phyloP scores from a whole-genome alignment of 352 stramenopile genomes.

The Pythium aphanidermatum region DNA sequence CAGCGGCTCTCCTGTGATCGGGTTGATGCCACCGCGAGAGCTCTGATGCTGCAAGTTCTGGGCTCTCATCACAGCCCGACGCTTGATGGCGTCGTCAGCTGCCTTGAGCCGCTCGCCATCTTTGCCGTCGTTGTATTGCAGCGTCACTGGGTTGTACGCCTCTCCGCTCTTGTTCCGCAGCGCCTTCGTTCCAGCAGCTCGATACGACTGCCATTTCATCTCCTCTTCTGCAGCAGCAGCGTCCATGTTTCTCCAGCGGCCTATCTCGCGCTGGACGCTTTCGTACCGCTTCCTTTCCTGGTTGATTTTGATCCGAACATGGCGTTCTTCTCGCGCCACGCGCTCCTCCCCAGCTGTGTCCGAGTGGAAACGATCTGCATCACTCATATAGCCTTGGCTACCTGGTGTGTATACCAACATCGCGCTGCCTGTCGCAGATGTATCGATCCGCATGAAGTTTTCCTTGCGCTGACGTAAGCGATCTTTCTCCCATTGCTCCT shows the following conservation, averaged over 20 bases:
- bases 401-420: conserved; percentile 60
- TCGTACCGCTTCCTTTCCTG: conserved; percentile 66
- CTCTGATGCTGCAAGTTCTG: conserved; percentile 81
- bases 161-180: conserved; percentile 83
- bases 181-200: conserved; percentile 69
- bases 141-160: conserved; percentile 84
- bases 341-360: conserved; percentile 86
- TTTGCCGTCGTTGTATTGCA: conserved; percentile 84
- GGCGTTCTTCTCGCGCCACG: conserved; percentile 41
- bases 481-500: conserved; percentile 76
- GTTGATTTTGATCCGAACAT: conserved; percentile 40
- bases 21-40: conserved; percentile 77
- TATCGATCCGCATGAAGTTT: conserved; percentile 64
- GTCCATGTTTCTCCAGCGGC: conserved; percentile 86
- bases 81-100: conserved; percentile 63
- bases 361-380: conserved; percentile 87
- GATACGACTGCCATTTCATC: conserved; percentile 48
- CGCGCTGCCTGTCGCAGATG: conserved; percentile 46
- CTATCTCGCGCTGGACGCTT: conserved; percentile 58
- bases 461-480: conserved; percentile 58
- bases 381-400: conserved; percentile 75
- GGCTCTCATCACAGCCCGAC: conserved; percentile 66
- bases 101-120: conserved; percentile 66
- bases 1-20: conserved; percentile 74
- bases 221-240: conserved; percentile 53